Conservation (phyloP, 2,329 filamentous ascomycete genomes). For the Cladosporium velox region DNA sequence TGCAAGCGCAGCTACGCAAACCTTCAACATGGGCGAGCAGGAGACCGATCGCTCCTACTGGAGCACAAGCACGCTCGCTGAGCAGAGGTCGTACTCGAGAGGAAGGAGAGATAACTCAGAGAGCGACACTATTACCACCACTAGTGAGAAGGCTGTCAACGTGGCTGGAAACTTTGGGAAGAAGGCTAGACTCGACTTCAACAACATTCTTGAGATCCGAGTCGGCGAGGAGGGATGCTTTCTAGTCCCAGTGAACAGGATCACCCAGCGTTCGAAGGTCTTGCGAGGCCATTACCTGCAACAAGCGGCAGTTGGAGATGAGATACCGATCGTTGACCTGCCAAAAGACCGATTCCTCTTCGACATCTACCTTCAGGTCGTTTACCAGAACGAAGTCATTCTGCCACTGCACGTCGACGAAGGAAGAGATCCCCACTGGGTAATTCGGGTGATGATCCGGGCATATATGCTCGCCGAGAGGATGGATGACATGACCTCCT, state of each 20-base stretch:
- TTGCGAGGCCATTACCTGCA: neutral
- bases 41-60: neutral
- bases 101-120: neutral
- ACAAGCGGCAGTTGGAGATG: neutral
- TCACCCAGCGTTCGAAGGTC: neutral
- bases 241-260: neutral
- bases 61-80: neutral
- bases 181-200: neutral
- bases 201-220: neutral
- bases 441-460: neutral
- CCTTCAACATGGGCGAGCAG: neutral
- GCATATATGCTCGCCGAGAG: neutral
- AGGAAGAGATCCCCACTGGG: neutral
- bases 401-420: neutral
- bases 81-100: neutral
- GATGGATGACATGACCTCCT: neutral
- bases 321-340: neutral
- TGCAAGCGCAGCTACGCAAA: neutral
- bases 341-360: neutral
- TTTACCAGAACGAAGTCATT: neutral
- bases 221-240: neutral
- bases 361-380: neutral
- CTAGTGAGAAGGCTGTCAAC: neutral
- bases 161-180: neutral
- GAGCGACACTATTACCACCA: neutral